Evolutionary conservation across 768 basidiomycete species (phyloP), one percentile per base, ranked within the genome.

Genomic region (Pleurotus cornucopiae): DNA sequence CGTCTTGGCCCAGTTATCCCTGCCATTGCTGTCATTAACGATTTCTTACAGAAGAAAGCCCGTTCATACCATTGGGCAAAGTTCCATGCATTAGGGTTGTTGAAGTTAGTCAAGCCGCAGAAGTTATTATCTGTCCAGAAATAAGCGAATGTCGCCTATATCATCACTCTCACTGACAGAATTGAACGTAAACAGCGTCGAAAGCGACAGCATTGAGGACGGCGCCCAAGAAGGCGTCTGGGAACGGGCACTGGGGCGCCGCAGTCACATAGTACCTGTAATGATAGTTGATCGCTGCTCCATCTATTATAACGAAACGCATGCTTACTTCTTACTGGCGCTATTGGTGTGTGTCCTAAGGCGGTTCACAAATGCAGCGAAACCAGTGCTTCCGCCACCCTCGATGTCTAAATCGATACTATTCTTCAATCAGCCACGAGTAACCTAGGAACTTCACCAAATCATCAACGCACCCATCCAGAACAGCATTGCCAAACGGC

Each of bases 121-220:
- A 66, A 77, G 64, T 81, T 82, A 66, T 82, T 81, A 18, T 55
- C 54, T 55, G 41, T 16, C 41, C 41, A 48, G 23, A 16, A 34
- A 6, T 48, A n/a, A 48, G 47, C 23, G 14, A 23, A 23, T 48
- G 23, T 16, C 16, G 11, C 14, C 14, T 5, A 11, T n/a, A 23
- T 16, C 23, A 23, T 48, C 23, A 6, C 21, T 16, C 5, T 6
- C 37, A 46, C 54, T 49, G 44, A 73, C 80, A 76, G 67, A 85
- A 82, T 66, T 85, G 85, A 40, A 86, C 84, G 63, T 85, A 85
- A 54, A 88, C 70, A 1, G 82, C 82, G 67, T 88, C 85, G 58
- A 86, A 87, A 0, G 72, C 73, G 18, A 81, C 85, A n/a, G 74
- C 70, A 61, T 84, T 76, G 56, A 87, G 69, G 48, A 80, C 76